phyloP scores from a whole-genome alignment of 2,329 filamentous ascomycete species.

The Dendrostoma leiphaemia region DNA sequence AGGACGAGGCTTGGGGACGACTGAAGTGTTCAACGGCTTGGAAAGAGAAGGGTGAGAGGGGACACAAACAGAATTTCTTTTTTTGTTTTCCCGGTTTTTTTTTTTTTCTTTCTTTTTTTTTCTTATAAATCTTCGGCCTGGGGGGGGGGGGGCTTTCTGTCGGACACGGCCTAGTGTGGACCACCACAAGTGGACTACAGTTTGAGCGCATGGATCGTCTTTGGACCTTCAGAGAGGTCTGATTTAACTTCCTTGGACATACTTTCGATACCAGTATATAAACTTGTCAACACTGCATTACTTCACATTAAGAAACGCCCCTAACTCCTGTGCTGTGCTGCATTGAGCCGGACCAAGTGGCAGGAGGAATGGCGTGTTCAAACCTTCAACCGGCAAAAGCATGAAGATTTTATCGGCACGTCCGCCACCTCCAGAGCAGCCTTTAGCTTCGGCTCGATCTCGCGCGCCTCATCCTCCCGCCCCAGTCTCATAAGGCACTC shows the following conservation, averaged over 20 bases:
- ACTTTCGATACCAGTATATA: not conserved
- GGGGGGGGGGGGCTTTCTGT: too few species aligned
- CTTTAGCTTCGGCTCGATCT: slow-evolving; percentile 42
- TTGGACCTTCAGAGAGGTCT: not conserved
- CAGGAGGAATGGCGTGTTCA: not conserved
- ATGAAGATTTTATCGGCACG: slow-evolving; percentile 55
- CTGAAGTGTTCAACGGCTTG: not conserved
- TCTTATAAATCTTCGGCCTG: too few species aligned
- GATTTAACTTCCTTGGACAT: not conserved
- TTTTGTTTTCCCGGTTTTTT: too few species aligned
- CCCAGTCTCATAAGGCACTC: slow-evolving; percentile 64
- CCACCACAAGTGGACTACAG: not conserved
- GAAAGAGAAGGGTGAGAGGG: not conserved
- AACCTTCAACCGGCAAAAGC: slow-evolving; percentile 43
- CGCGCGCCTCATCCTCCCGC: slow-evolving; percentile 36
- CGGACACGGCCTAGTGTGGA: too few species aligned
- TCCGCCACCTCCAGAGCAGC: slow-evolving; percentile 56
- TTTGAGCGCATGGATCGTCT: not conserved
- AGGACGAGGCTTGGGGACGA: slow-evolving; percentile 2
- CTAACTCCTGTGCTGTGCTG: not conserved
- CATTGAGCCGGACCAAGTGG: not conserved
- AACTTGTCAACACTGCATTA: not conserved
- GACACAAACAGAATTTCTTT: too few species aligned
- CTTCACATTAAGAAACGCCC: not conserved
- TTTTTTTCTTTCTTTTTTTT: too few species aligned